Evolutionary conservation across 2,329 filamentous ascomycete species (phyloP).

Genomic region (Neocatenulostroma microsporum): DNA sequence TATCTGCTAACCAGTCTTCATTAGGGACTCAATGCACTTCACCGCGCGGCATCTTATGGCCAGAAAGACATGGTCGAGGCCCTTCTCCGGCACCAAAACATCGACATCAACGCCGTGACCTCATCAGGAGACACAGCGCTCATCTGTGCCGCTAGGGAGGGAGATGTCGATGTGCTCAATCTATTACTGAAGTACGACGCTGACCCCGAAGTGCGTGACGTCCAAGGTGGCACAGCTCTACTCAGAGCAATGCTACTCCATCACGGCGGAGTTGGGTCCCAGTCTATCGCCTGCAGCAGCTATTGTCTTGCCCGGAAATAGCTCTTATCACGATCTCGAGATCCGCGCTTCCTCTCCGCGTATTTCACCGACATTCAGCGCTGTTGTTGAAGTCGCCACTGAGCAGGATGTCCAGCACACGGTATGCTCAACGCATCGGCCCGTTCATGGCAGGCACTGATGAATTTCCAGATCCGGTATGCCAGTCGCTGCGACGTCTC

Average conservation of each 20-base stretch:
- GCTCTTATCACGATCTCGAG: neutral
- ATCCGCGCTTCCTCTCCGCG: neutral
- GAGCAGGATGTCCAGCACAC: slow-evolving; percentile 7
- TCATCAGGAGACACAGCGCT: too few relatives aligned
- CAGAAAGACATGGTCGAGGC: too few relatives aligned
- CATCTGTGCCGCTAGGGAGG: too few relatives aligned
- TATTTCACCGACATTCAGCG: slow-evolving; percentile 6
- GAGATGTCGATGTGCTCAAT: too few relatives aligned
- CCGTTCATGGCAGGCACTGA: neutral
- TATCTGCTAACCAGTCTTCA: too few relatives aligned
- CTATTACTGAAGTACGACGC: too few relatives aligned
- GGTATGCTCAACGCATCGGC: neutral
- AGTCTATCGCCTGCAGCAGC: neutral
- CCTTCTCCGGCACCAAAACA: too few relatives aligned
- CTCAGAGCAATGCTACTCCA: neutral
- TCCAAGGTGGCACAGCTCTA: too few relatives aligned
- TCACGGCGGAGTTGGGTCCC: neutral
- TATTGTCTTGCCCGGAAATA: neutral
- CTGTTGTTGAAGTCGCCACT: slow-evolving; percentile 7
- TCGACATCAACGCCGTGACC: too few relatives aligned
- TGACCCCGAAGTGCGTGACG: too few relatives aligned
- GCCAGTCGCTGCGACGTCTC: slow-evolving; percentile 1
- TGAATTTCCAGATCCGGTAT: neutral
- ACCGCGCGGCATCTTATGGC: too few relatives aligned
- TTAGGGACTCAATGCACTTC: too few relatives aligned